phyloP scores from a whole-genome alignment of 345 rosid genomes.

The Rhizophora apiculata region DNA sequence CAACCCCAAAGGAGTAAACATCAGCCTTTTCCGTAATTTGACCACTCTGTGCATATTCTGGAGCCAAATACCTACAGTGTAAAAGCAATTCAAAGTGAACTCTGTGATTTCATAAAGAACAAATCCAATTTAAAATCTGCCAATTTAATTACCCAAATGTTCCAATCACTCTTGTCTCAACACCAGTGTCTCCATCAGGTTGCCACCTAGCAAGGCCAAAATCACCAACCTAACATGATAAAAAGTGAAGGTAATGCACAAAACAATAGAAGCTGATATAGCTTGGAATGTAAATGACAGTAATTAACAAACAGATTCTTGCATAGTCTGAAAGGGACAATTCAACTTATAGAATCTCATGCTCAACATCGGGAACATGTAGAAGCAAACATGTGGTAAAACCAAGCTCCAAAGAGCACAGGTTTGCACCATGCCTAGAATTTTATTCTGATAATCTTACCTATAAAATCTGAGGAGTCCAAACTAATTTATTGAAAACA shows the following conservation, averaged over 20 bases:
- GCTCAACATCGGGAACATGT: neutral
- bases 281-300: neutral
- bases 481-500: neutral
- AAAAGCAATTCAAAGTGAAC: conserved; percentile 4
- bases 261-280: neutral
- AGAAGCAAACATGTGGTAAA: neutral
- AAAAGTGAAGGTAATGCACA: conserved; percentile 3
- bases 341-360: neutral
- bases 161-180: conserved; percentile 95
- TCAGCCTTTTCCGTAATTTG: conserved; percentile 98
- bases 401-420: neutral
- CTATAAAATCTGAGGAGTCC: neutral
- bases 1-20: conserved; percentile 97
- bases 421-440: neutral
- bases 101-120: neutral
- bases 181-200: conserved; percentile 96
- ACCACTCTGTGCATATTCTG: conserved; percentile 96
- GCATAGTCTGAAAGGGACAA: neutral
- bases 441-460: neutral
- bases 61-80: conserved; percentile 88
- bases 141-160: conserved; percentile 76
- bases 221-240: conserved; percentile 76
- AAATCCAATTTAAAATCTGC: conserved; percentile 13
- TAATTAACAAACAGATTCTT: neutral
- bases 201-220: conserved; percentile 99